phyloP scores from a whole-genome alignment of 108 stramenopile genomes.

The Cylindrotheca closterium region DNA sequence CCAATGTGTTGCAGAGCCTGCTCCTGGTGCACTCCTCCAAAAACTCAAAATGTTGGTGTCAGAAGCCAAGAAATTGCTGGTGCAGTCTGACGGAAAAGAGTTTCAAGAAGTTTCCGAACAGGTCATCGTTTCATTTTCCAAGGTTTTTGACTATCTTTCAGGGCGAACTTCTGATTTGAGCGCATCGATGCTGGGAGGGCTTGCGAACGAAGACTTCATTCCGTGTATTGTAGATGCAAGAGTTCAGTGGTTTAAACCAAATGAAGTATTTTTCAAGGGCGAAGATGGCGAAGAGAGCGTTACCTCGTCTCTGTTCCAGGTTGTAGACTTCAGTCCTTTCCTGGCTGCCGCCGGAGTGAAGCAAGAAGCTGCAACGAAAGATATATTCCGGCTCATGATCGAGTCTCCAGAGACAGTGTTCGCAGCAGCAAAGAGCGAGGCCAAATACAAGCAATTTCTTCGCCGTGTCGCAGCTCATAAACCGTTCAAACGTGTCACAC shows the following conservation, averaged over 20 bases:
- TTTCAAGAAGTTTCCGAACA: not conserved
- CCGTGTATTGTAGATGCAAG: conserved; percentile 41
- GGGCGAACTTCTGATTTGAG: conserved; percentile 54
- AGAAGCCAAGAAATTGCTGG: conserved; percentile 27
- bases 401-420: conserved; percentile 53
- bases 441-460: conserved; percentile 59
- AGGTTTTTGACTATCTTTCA: conserved; percentile 50
- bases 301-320: conserved; percentile 40
- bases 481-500: conserved; percentile 58
- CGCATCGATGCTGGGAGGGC: conserved; percentile 12
- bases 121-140: conserved; percentile 25
- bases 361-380: conserved; percentile 48
- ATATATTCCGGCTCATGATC: conserved; percentile 40
- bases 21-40: conserved; percentile 37
- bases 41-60: conserved; percentile 44
- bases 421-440: conserved; percentile 38
- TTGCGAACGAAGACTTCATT: conserved; percentile 53
- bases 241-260: conserved; percentile 51
- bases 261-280: conserved; percentile 58
- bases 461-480: conserved; percentile 71
- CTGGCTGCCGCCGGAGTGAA: conserved; percentile 45
- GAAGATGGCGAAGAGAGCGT: conserved; percentile 23
- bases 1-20: conserved; percentile 53
- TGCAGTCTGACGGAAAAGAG: not conserved
- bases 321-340: conserved; percentile 55